phyloP scores from a whole-genome alignment of 2,329 filamentous ascomycete genomes.

The Trichothecium sympodiale region DNA sequence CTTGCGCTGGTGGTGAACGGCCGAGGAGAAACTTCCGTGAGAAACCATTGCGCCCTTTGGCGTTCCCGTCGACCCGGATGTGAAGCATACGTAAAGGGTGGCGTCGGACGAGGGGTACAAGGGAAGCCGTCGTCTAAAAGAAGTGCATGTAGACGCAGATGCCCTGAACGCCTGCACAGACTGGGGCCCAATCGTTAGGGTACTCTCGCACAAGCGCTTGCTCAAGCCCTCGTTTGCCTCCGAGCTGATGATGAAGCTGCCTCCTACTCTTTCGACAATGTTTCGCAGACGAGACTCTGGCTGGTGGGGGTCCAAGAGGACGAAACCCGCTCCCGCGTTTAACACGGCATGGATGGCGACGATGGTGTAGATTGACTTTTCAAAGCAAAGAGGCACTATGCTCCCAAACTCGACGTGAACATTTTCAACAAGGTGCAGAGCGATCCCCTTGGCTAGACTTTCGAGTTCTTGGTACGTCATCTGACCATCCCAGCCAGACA shows the following conservation, averaged over 20 bases:
- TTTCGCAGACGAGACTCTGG: constrained; percentile 1
- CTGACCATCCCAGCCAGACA: constrained; percentile 31
- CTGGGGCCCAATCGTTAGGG: too few species aligned
- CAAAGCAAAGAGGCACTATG: constrained; percentile 10
- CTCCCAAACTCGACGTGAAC: constrained; percentile 3
- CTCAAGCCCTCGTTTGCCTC: background rate
- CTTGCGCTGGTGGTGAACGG: constrained; percentile 8
- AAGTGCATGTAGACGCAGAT: too few species aligned
- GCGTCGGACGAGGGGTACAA: constrained; percentile 1
- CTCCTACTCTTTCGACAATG: background rate
- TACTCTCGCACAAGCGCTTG: background rate
- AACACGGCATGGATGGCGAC: constrained; percentile 10
- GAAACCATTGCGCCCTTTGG: constrained; percentile 12
- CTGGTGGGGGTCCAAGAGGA: constrained; percentile 8
- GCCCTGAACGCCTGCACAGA: too few species aligned
- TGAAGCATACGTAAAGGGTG: constrained; percentile 6
- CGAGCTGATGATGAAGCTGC: background rate
- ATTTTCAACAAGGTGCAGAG: too few species aligned
- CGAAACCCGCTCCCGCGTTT: constrained; percentile 13
- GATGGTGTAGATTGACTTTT: constrained; percentile 9
- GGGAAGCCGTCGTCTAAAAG: background rate
- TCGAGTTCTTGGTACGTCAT: constrained; percentile 2
- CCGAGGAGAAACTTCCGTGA: constrained; percentile 9
- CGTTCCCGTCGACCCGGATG: constrained; percentile 4
- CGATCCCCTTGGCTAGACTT: too few species aligned